These are phyloP conservation scores for Xylaria grammica DNA, from an alignment of 495 filamentous ascomycete genomes.

Conservation along the genomic window DNA sequence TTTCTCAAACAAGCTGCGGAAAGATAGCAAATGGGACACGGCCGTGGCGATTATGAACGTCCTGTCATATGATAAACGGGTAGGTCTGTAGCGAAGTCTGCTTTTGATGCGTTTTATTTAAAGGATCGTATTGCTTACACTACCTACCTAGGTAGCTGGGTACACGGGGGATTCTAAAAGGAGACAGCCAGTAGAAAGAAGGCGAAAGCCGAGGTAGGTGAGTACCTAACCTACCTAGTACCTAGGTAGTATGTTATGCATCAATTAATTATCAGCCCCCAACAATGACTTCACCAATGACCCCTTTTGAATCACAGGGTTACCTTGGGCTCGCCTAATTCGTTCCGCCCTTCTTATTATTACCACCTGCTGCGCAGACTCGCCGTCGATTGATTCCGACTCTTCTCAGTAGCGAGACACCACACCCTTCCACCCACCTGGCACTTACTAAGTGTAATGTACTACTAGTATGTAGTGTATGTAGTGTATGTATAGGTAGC, in stretches of 20 bases:
- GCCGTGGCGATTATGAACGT: too few species aligned
- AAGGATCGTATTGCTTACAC: conserved; percentile 10
- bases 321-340: background rate
- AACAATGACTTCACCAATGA: conserved; percentile 6
- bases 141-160: background rate
- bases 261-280: conserved; percentile 10
- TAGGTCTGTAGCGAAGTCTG: background rate
- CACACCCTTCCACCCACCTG: too few species aligned
- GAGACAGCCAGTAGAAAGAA: background rate
- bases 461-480: too few species aligned
- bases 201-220: background rate
- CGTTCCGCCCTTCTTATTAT: background rate
- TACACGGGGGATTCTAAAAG: conserved; percentile 15
- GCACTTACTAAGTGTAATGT: too few species aligned
- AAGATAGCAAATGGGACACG: too few species aligned
- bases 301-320: background rate
- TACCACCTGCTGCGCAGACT: too few species aligned
- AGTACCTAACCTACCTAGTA: too few species aligned
- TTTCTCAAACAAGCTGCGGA: too few species aligned
- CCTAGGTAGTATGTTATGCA: conserved; percentile 6
- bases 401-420: too few species aligned
- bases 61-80: background rate
- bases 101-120: conserved; percentile 12
- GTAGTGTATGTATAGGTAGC: too few species aligned
- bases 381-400: too few species aligned